Evolutionary conservation across 192 early-diverging fungal genomes (phyloP).

Genomic region (Entomortierella parvispora): DNA sequence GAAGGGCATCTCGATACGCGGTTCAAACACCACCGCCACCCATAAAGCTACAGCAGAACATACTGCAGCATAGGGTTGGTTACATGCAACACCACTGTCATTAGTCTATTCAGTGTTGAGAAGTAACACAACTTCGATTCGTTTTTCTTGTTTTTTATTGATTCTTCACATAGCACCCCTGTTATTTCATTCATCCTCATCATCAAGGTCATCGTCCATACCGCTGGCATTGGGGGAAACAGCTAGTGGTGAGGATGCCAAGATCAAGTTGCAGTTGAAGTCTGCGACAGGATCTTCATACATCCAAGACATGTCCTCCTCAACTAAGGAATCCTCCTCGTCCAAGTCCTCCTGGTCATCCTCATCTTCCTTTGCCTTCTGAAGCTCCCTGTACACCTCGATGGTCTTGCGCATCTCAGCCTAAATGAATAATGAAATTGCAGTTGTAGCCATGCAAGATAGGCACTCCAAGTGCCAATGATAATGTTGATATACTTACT

Average conservation of each 20-base stretch:
- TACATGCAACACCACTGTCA: too few species aligned
- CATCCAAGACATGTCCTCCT: background rate
- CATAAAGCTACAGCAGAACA: too few species aligned
- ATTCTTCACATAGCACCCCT: too few species aligned
- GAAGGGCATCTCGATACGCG: slow-evolving; percentile 7
- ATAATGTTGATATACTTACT: background rate
- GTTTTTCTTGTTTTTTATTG: too few species aligned
- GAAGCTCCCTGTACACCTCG: background rate
- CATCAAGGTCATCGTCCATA: too few species aligned
- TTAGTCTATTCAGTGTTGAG: too few species aligned
- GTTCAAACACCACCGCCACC: too few species aligned
- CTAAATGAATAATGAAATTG: background rate
- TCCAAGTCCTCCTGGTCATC: background rate
- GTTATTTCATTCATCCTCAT: too few species aligned
- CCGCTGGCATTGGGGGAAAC: too few species aligned
- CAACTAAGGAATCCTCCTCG: background rate
- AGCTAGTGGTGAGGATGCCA: background rate
- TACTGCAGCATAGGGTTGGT: too few species aligned
- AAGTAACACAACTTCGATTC: too few species aligned
- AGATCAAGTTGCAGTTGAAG: background rate
- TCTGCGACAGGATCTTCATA: background rate
- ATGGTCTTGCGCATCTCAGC: slow-evolving; percentile 1
- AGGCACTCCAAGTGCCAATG: background rate
- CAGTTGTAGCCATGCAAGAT: background rate
- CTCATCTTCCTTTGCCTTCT: background rate